phyloP scores from a whole-genome alignment of 106 monocot genomes.

The Platanthera zijinensis region DNA sequence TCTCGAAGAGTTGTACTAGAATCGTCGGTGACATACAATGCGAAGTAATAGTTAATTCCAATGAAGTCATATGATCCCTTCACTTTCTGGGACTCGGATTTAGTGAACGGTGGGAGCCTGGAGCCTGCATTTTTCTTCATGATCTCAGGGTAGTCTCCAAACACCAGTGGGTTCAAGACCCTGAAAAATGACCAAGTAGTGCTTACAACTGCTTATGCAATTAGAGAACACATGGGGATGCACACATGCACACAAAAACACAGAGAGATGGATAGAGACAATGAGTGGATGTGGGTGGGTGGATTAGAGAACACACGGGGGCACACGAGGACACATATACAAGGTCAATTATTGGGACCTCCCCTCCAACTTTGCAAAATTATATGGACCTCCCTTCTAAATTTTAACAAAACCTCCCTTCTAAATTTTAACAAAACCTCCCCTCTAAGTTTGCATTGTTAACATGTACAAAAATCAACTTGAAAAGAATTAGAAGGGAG shows the following conservation, averaged over 20 bases:
- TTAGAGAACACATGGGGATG: not conserved
- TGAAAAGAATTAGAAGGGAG: too few species aligned
- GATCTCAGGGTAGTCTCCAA: slow-evolving; percentile 40
- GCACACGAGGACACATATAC: too few species aligned
- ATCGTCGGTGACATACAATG: slow-evolving; percentile 12
- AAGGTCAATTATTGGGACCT: too few species aligned
- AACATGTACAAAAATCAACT: too few species aligned
- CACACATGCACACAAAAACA: not conserved
- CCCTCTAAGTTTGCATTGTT: too few species aligned
- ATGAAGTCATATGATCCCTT: slow-evolving; percentile 46
- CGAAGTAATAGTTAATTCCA: slow-evolving; percentile 42
- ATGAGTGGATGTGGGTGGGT: not conserved
- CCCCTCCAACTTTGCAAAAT: too few species aligned
- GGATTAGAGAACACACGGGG: too few species aligned
- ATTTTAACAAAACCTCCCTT: too few species aligned
- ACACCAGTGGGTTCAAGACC: slow-evolving; percentile 26
- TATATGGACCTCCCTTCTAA: too few species aligned
- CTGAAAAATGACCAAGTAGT: slow-evolving; percentile 6
- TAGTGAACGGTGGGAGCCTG: slow-evolving; percentile 29
- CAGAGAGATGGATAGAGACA: not conserved
- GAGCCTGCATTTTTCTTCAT: slow-evolving; percentile 43
- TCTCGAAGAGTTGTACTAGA: slow-evolving; percentile 19
- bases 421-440: too few species aligned
- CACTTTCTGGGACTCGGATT: slow-evolving; percentile 16
- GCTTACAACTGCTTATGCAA: not conserved